These are phyloP conservation scores for Pseudogymnoascus sp. DNA, from an alignment of 2,329 filamentous ascomycete species.

Conservation along the genomic window DNA sequence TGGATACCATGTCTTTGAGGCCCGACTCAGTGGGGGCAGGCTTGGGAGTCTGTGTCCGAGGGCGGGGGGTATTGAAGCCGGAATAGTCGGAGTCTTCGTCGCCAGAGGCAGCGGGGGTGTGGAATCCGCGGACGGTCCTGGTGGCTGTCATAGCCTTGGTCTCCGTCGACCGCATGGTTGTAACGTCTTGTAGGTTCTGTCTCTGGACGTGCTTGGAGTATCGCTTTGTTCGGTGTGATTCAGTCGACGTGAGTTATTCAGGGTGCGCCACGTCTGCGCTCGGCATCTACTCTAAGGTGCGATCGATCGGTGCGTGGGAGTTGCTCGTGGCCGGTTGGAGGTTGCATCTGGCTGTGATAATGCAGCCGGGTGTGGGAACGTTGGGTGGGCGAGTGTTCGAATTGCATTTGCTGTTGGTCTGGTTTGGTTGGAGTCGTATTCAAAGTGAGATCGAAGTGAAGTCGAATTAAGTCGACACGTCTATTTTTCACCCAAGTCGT, in stretches of 20 bases:
- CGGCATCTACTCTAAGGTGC: conserved; percentile 28
- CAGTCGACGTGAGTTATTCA: conserved; percentile 19
- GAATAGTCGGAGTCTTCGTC: conserved; percentile 48
- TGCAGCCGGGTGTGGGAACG: neutral
- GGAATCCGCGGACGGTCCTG: conserved; percentile 27
- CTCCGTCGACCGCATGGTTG: neutral
- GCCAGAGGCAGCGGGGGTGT: conserved; percentile 37
- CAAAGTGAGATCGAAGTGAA: neutral
- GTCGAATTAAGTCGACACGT: neutral
- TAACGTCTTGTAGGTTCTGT: neutral
- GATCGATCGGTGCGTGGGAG: conserved; percentile 28
- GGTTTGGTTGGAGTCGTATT: neutral
- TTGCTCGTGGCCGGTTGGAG: conserved; percentile 25
- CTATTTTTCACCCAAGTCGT: neutral
- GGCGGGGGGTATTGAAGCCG: conserved; percentile 31
- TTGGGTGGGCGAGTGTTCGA: conserved; percentile 1
- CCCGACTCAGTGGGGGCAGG: conserved; percentile 26
- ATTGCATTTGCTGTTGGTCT: neutral
- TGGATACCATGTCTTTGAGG: conserved; percentile 32
- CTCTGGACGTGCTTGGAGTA: neutral
- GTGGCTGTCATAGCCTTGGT: conserved; percentile 19
- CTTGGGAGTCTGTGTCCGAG: conserved; percentile 14
- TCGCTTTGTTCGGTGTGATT: neutral
- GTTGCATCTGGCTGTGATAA: conserved; percentile 24
- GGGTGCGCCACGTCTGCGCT: conserved; percentile 29